Evolutionary conservation across 306 rosid genomes (phyloP).

Genomic region (Crataegus laevigata): DNA sequence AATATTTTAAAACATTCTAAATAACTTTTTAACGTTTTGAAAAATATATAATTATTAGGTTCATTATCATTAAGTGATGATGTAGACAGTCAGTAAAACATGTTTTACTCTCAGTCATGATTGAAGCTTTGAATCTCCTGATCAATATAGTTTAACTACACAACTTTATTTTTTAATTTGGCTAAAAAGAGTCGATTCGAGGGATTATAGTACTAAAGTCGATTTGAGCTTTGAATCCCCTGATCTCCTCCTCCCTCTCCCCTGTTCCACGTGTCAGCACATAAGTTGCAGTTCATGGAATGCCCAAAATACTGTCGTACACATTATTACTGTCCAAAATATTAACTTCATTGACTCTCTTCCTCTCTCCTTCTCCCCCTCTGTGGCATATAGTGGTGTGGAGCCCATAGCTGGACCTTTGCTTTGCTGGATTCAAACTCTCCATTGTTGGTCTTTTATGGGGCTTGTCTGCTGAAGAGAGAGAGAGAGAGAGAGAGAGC

Average conservation of each 20-base stretch:
- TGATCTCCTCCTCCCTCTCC: not conserved
- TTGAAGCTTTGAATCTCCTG: too few species aligned
- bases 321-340: slow-evolving; percentile 15
- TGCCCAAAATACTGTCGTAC: slow-evolving; percentile 8
- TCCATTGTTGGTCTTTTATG: slow-evolving; percentile 66
- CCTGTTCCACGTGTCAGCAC: slow-evolving; percentile 36
- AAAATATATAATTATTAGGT: too few species aligned
- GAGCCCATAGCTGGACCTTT: slow-evolving; percentile 71
- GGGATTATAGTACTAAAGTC: too few species aligned
- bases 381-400: slow-evolving; percentile 34
- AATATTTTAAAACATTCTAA: too few species aligned
- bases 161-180: too few species aligned
- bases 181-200: too few species aligned
- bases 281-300: slow-evolving; percentile 31
- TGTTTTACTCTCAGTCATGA: too few species aligned
- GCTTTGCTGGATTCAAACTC: slow-evolving; percentile 91
- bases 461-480: slow-evolving; percentile 40
- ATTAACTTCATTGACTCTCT: slow-evolving; percentile 36
- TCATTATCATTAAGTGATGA: too few species aligned
- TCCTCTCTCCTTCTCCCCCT: slow-evolving; percentile 4
- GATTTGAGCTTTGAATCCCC: too few species aligned
- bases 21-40: too few species aligned
- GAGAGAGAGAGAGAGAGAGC: not conserved
- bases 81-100: too few species aligned
- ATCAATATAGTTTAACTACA: too few species aligned